These are phyloP conservation scores for Aspergillus terreus DNA, from an alignment of 2,329 filamentous ascomycete species.

Conservation along the genomic window DNA sequence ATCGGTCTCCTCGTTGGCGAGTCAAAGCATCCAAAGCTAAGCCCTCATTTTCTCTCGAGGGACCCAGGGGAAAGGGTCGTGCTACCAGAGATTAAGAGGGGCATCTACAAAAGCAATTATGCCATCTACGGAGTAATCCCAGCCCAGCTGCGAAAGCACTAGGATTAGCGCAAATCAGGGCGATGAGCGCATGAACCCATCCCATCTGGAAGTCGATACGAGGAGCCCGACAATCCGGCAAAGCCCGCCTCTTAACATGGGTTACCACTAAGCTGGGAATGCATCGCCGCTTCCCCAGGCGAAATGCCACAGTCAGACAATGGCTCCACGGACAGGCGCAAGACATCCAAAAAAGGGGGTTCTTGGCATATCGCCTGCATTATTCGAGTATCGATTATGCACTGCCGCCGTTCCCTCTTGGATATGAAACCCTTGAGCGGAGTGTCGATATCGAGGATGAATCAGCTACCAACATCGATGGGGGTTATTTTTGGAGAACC, in stretches of 20 bases:
- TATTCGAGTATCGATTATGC: not conserved
- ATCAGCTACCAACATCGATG: too few relatives aligned
- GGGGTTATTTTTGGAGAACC: too few relatives aligned
- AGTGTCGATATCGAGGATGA: too few relatives aligned
- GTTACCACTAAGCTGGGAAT: constrained; percentile 13
- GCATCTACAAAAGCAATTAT: constrained; percentile 9
- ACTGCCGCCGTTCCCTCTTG: not conserved
- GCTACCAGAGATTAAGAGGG: constrained; percentile 4
- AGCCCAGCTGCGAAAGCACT: not conserved
- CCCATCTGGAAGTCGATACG: constrained; percentile 1
- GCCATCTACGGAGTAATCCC: not conserved
- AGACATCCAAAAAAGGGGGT: not conserved
- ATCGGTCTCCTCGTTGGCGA: too few relatives aligned
- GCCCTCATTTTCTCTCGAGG: too few relatives aligned
- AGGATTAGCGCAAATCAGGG: not conserved
- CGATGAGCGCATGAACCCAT: not conserved
- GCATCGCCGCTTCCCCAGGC: not conserved
- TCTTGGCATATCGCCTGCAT: not conserved
- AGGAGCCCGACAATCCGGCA: not conserved
- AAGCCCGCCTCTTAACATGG: constrained; percentile 10
- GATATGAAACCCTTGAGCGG: too few relatives aligned
- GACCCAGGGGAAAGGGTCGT: not conserved
- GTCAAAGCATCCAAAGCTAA: too few relatives aligned
- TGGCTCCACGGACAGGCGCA: not conserved
- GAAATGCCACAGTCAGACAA: not conserved